Percentiles rank a stretch among this genome's conserved stretches.
Conservation (phyloP, 2,329 filamentous ascomycete species). For the Aurifilum marmelostoma region DNA sequence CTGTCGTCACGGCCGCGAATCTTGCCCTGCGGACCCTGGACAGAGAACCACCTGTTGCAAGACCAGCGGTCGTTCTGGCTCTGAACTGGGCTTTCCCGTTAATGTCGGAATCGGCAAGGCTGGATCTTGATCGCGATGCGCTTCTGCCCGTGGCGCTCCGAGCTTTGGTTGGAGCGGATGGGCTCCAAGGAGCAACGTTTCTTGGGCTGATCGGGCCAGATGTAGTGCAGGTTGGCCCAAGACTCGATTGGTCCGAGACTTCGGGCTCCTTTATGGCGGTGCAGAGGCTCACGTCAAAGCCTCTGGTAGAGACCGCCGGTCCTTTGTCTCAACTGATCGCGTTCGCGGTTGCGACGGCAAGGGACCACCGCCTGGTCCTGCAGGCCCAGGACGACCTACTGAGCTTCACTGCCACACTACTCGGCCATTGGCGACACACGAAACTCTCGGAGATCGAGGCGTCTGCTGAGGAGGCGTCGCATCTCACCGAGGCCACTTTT, state of each 20-base stretch:
- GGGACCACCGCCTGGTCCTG: conserved; percentile 32
- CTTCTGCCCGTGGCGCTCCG: conserved; percentile 72
- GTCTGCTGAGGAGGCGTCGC: conserved; percentile 61
- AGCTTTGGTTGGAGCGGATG: conserved; percentile 70
- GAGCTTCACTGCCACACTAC: conserved; percentile 66
- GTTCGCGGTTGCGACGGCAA: conserved; percentile 62
- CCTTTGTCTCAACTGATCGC: conserved; percentile 67
- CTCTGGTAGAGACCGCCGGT: conserved; percentile 68
- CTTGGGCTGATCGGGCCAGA: conserved; percentile 71
- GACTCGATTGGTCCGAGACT: conserved; percentile 66
- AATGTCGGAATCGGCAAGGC: conserved; percentile 63
- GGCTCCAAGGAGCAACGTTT: conserved; percentile 77
- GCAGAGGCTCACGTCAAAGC: conserved; percentile 60
- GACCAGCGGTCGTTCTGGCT: conserved; percentile 66
- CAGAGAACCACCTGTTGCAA: conserved; percentile 44
- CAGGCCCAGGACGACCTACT: conserved; percentile 61
- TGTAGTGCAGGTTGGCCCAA: conserved; percentile 56
- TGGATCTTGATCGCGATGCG: conserved; percentile 65
- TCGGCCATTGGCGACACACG: conserved; percentile 74
- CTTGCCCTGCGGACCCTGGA: conserved; percentile 63
- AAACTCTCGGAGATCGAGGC: conserved; percentile 74
- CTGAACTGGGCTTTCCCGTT: conserved; percentile 78
- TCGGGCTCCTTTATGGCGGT: conserved; percentile 65
- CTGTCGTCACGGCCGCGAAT: conserved; percentile 75
- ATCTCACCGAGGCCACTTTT: conserved; percentile 67